Evolutionary conservation across 345 rosid species (phyloP).

Genomic region (Camelina laxa): DNA sequence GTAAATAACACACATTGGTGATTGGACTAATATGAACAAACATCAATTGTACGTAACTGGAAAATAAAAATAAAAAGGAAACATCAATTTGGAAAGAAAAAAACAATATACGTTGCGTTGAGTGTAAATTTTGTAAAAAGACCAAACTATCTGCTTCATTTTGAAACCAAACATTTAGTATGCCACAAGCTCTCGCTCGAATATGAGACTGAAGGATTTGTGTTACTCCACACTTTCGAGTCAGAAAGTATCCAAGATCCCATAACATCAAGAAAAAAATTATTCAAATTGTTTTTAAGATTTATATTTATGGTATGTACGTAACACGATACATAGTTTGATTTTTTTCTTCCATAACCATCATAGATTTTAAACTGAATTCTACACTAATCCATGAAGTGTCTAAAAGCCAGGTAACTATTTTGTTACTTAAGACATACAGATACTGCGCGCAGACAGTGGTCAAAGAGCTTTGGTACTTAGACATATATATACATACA

Average conservation of each 20-base stretch:
- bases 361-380: neutral
- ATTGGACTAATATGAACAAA: constrained; percentile 8
- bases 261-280: neutral
- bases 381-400: neutral
- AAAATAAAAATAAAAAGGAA: neutral
- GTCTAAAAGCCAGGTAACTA: too few relatives aligned
- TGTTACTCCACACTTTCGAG: constrained; percentile 3
- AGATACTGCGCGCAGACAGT: too few relatives aligned
- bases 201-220: neutral
- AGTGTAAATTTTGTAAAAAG: neutral
- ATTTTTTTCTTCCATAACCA: too few relatives aligned
- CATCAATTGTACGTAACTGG: neutral
- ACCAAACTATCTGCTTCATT: neutral
- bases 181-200: neutral
- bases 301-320: neutral
- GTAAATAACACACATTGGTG: constrained; percentile 1
- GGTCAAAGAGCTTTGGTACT: too few relatives aligned
- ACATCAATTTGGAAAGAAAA: neutral
- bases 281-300: too few relatives aligned
- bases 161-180: neutral
- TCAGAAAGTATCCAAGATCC: neutral
- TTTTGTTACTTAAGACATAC: too few relatives aligned
- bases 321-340: too few relatives aligned
- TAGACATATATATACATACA: too few relatives aligned
- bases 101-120: neutral